Evolutionary conservation across 805 yeast genomes (phyloP), one percentile per base, ranked within the genome.

Genomic region (Candida rishiriensis): DNA sequence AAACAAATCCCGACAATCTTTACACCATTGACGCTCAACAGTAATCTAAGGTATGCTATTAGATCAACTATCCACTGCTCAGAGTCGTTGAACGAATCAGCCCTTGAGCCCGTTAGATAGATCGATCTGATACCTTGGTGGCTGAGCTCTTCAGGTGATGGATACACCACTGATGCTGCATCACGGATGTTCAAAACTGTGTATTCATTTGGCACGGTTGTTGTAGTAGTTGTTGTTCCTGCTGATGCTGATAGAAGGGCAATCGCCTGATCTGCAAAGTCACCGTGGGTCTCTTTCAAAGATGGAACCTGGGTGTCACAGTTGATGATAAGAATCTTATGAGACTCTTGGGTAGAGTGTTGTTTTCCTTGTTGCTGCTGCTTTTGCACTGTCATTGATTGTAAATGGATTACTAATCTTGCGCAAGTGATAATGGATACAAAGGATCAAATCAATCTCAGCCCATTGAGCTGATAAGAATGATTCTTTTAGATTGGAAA

Each of bases 1-100:
- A 88, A 88, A 62, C 97, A 88, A 35, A 88, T 68, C 3, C 95
- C 95, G 6, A 78, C 73, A 3, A 80, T 45, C 2, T 85, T 83
- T 29, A 55, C 46, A 5, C 47, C 46, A 21, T 51, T 46, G 26
- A 48, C 17, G 54, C 49, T 36, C 38, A 46, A 17, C 16, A 52
- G 29, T 3, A 42, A 34, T 37, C 41, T 56, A 29, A 70, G 44
- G 55, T 68, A 77, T 3, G 63, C 57, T 32, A 66, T 63, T 34
- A 78, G 55, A 11, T 54, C 55, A 28, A 55, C 43, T 37, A 79
- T 67, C 81, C 80, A 75, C 17, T 58, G 57, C 1, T 61, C 57
- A 12, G 41, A 32, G 10, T 65, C 62, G 2, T 53, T 70, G 55
- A 69, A 76, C 0, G 79, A 60, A 52, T 77, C 82, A 13, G 67